These are phyloP conservation scores for Zygosaccharomyces pseudobailii DNA, from an alignment of 1,139 yeast species.

Conservation along the genomic window DNA sequence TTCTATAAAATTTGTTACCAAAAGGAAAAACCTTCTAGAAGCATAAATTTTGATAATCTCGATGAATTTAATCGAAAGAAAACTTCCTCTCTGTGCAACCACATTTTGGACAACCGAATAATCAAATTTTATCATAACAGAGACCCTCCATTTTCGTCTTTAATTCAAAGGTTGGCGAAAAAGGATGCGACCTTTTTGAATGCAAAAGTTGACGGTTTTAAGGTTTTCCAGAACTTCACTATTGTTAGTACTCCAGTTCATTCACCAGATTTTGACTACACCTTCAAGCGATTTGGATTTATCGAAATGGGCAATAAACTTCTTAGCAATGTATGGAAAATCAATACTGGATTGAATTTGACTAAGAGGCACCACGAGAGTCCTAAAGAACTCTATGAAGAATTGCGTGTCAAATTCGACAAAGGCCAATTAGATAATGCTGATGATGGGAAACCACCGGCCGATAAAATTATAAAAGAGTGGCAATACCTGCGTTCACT, in stretches of 20 bases:
- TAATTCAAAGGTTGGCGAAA: conserved; percentile 13
- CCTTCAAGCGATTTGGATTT: conserved; percentile 32
- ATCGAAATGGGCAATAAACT: conserved; percentile 31
- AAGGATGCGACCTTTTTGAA: conserved; percentile 19
- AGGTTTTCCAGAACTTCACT: conserved; percentile 20
- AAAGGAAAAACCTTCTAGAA: conserved; percentile 19
- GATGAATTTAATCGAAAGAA: conserved; percentile 17
- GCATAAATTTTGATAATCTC: conserved; percentile 12
- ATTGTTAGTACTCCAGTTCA: conserved; percentile 3
- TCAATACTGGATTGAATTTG: conserved; percentile 25
- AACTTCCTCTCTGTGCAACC: conserved; percentile 17
- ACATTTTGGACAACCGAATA: conserved; percentile 21
- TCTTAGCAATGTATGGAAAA: conserved; percentile 31
- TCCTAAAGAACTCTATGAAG: conserved; percentile 18
- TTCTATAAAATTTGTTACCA: conserved; percentile 22
- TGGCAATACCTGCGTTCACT: conserved; percentile 31
- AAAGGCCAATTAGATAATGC: not conserved
- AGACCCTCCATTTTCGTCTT: conserved; percentile 22
- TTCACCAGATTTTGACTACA: conserved; percentile 12
- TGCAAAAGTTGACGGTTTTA: conserved; percentile 24
- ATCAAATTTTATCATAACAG: conserved; percentile 23
- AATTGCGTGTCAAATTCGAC: conserved; percentile 9
- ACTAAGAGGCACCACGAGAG: conserved; percentile 11
- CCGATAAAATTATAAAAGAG: conserved; percentile 24
- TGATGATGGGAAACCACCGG: conserved; percentile 6